Percentiles rank a stretch among this genome's conserved stretches.
These are phyloP conservation scores for Alternaria gansuensis DNA, from an alignment of 2,329 filamentous ascomycete species.

Conservation along the genomic window DNA sequence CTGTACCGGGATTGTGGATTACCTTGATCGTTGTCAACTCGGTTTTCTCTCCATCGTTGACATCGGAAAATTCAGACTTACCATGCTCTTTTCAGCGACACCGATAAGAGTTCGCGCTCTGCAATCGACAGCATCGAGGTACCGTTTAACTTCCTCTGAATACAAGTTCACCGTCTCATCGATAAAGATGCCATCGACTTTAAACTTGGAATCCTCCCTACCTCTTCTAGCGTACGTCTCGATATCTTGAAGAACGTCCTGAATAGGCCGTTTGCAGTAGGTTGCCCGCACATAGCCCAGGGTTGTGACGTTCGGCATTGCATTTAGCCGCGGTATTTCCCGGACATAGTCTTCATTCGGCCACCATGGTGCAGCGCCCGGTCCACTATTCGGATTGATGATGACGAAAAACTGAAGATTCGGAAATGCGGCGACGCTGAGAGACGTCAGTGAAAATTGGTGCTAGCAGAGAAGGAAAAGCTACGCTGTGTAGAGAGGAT, in stretches of 20 bases:
- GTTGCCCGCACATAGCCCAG: conserved; percentile 62
- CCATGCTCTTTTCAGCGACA: conserved; percentile 23
- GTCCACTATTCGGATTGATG: conserved; percentile 60
- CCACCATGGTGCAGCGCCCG: conserved; percentile 55
- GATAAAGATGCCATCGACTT: conserved; percentile 61
- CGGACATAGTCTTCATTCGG: conserved; percentile 59
- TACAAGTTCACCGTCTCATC: conserved; percentile 58
- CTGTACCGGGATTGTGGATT: conserved; percentile 46
- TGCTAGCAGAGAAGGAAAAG: not conserved
- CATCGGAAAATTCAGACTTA: conserved; percentile 7
- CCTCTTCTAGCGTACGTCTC: conserved; percentile 58
- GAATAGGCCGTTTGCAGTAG: conserved; percentile 52
- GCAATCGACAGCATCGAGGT: conserved; percentile 33
- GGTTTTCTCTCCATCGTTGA: not conserved
- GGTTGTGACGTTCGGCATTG: conserved; percentile 58
- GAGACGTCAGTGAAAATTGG: not conserved
- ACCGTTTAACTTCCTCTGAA: conserved; percentile 25
- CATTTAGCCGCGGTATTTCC: conserved; percentile 55
- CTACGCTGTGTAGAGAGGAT: conserved; percentile 59
- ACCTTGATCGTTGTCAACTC: conserved; percentile 23
- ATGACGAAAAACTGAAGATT: conserved; percentile 60
- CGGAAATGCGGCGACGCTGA: conserved; percentile 44
- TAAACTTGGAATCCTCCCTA: conserved; percentile 42
- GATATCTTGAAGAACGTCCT: conserved; percentile 52
- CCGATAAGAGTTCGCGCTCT: conserved; percentile 21